Percentiles rank a stretch among this genome's conserved stretches.
phyloP scores from a whole-genome alignment of 352 stramenopile genomes.

The Globisporangium camurandrum region DNA sequence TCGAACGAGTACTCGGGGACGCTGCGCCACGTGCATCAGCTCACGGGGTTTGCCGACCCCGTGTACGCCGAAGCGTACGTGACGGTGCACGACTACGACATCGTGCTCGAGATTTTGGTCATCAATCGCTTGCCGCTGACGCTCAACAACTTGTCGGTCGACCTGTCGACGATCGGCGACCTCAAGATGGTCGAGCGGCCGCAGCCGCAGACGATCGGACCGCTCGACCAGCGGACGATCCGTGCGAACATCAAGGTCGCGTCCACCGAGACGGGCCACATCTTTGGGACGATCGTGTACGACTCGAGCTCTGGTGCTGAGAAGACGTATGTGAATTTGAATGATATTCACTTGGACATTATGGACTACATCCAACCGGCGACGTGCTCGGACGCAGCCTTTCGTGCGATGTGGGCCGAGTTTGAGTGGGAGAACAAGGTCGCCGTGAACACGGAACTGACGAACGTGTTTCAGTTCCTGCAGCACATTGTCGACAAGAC shows the following conservation, averaged over 20 bases:
- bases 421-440: conserved; percentile 99
- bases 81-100: conserved; percentile 99
- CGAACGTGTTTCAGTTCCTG: conserved; percentile 96
- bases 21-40: conserved; percentile 96
- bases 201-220: conserved; percentile 95
- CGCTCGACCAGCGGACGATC: conserved; percentile 95
- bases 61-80: conserved; percentile 99
- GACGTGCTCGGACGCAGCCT: conserved; percentile 93
- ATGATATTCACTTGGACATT: conserved; percentile 99
- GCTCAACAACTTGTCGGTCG: conserved; percentile 97
- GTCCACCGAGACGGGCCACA: conserved; percentile 99
- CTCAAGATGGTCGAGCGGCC: conserved; percentile 99
- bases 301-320: conserved; percentile 93
- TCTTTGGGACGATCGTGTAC: conserved; percentile 99
- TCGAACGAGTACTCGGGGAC: conserved; percentile 86
- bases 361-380: conserved; percentile 99
- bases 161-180: conserved; percentile 98
- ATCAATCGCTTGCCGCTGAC: conserved; percentile 98
- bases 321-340: conserved; percentile 99
- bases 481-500: conserved; percentile 98
- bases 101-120: conserved; percentile 98
- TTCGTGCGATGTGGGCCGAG: conserved; percentile 99
- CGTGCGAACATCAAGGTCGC: conserved; percentile 99
- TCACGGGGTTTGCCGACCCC: conserved; percentile 98
- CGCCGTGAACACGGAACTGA: conserved; percentile 95